Base-by-base conservation (phyloP, 768 basidiomycete species). In the Rubroboletus pulcherrimus region DNA sequence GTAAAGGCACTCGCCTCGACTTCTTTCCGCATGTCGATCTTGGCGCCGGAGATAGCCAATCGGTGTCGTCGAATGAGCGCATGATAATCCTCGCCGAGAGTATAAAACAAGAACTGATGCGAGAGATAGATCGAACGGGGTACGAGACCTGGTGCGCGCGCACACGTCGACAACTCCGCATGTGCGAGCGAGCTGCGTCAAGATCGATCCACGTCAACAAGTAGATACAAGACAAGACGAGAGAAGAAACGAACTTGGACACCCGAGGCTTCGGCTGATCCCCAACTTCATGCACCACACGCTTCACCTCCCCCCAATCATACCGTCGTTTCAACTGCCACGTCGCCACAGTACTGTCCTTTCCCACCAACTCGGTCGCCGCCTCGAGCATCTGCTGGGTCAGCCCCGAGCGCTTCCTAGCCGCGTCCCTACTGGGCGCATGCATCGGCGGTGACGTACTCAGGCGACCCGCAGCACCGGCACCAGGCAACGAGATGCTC, bases 51-150 rank as follows among this genome's bases (percentile, higher is more conserved):
- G 34, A 86, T 75, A 54, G 84, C 83, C 44, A 89, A 76, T 51
- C 82, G 81, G 57, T 81, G 82, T 4, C 79, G 77, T 34, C 84
- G 82, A 37, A 87, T 81, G n/a, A 89, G 81, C 0, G 89, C 86
- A 53, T 91, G 85, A 65, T 92, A 91, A 61, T 93, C 86, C 58
- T 87, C 83, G 12, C 83, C 83, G 0, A 93, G 78, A 2, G 83
- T 79, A 62, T 82, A 79, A 75, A 96, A 96, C 11, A 85, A 77
- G 67, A 96, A 91, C 57, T 95, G 91, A 60, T 92, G 89, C 0
- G 85, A 83, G 17, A 91, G 83, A 70, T 96, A 96, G 31, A 97
- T 78, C 0, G 89, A 78, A 0, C 85, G 80, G 3, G 92, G 89
- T 0, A 90, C 78, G 35, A 91, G 75, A 2, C 71, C 75, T 0